These are phyloP conservation scores for Pichia heedii DNA, from an alignment of 805 yeast species.

Conservation along the genomic window DNA sequence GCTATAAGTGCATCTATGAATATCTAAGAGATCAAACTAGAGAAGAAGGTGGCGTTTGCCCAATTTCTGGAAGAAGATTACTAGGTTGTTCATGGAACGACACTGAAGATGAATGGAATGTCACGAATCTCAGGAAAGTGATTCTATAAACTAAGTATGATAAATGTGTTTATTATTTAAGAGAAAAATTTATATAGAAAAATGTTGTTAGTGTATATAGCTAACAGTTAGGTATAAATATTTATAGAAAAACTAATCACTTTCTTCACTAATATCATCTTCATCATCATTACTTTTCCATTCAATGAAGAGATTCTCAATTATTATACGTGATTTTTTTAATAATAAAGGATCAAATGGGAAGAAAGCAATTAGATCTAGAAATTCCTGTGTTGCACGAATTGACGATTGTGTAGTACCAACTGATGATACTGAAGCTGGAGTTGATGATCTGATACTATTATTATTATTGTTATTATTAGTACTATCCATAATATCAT, in stretches of 20 bases:
- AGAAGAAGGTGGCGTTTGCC: slow-evolving; percentile 64
- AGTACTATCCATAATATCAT: not conserved
- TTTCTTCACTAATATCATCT: slow-evolving; percentile 16
- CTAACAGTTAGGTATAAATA: no score
- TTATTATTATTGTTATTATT: not conserved
- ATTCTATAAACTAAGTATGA: slow-evolving; percentile 34
- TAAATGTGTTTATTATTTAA: not conserved
- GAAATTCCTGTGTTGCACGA: slow-evolving; percentile 55
- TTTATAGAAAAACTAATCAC: no score
- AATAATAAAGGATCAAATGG: slow-evolving; percentile 91
- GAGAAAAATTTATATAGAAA: not conserved
- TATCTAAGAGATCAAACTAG: slow-evolving; percentile 43
- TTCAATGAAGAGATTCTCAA: slow-evolving; percentile 58
- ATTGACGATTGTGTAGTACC: slow-evolving; percentile 1
- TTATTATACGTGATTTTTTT: slow-evolving; percentile 45
- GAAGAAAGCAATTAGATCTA: slow-evolving; percentile 88
- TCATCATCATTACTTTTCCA: slow-evolving; percentile 69
- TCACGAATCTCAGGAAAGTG: slow-evolving; percentile 69
- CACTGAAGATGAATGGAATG: slow-evolving; percentile 54
- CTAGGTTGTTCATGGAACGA: slow-evolving; percentile 61
- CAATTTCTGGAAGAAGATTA: slow-evolving; percentile 65
- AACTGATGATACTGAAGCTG: not conserved
- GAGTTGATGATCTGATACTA: slow-evolving; percentile 1
- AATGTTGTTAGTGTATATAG: no score
- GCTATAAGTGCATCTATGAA: slow-evolving; percentile 76